Percentiles rank a stretch among this genome's conserved stretches.
Evolutionary conservation across 495 filamentous ascomycete species (phyloP).

Genomic region (Hypoxylon fuscum): DNA sequence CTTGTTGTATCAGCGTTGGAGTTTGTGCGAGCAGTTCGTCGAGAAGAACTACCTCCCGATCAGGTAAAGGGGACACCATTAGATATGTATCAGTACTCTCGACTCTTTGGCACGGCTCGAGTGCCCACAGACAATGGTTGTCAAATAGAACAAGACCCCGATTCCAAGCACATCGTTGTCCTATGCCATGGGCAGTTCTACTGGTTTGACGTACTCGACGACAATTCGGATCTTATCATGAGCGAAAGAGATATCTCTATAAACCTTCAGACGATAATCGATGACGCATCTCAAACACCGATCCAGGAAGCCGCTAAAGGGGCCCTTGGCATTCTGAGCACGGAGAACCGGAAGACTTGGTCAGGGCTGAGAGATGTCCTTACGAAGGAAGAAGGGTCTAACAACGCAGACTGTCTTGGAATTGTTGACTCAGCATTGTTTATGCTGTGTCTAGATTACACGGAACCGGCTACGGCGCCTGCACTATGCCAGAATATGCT

Average conservation of each 20-base stretch:
- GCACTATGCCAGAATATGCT: slow-evolving; percentile 98
- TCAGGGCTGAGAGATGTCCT: slow-evolving; percentile 89
- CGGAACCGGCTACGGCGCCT: slow-evolving; percentile 78
- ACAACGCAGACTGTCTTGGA: slow-evolving; percentile 92
- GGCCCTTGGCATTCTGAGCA: slow-evolving; percentile 91
- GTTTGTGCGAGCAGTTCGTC: slow-evolving; percentile 92
- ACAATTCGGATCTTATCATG: slow-evolving; percentile 96
- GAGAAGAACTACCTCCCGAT: slow-evolving; percentile 93
- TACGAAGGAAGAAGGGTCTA: slow-evolving; percentile 83
- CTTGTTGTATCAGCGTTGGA: slow-evolving; percentile 88
- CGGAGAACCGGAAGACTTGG: slow-evolving; percentile 96
- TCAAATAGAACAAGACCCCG: slow-evolving; percentile 91
- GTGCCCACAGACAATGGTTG: slow-evolving; percentile 96
- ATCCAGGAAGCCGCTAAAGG: slow-evolving; percentile 95
- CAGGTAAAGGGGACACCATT: slow-evolving; percentile 81
- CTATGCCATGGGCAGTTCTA: slow-evolving; percentile 97
- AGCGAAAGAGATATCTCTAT: slow-evolving; percentile 92
- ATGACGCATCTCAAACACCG: slow-evolving; percentile 87
- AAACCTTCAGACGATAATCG: slow-evolving; percentile 90
- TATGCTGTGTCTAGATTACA: slow-evolving; percentile 90
- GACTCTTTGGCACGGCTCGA: slow-evolving; percentile 93
- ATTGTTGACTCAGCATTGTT: slow-evolving; percentile 97
- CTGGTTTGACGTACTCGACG: slow-evolving; percentile 97
- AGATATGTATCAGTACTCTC: slow-evolving; percentile 98
- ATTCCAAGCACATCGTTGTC: slow-evolving; percentile 90